Base-by-base conservation (phyloP, 345 rosid species). In the Gossypium anomalum region DNA sequence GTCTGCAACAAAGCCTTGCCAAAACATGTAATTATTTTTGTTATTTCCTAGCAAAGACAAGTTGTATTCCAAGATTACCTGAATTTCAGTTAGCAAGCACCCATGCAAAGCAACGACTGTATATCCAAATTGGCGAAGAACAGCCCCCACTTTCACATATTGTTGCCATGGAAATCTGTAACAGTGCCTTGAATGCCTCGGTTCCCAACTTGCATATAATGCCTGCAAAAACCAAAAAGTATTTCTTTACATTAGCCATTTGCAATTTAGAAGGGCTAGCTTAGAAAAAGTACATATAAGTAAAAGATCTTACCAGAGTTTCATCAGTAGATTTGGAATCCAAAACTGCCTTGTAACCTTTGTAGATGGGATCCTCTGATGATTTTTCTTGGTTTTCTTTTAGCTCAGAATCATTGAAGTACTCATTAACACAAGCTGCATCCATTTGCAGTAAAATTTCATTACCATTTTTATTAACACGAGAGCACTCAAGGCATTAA, bases 121-220 rank as follows among this genome's bases (percentile, higher is more conserved):
- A 74, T 91, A 90, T 65, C 97, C 91, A 51, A 93, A 93, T 57
- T 85, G 97, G 75, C 97, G 97, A 72, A 93, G 93, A 76, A 87
- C 88, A 44, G 89, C 84, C 75, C 98, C 98, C 63, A 91, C 44
- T 82, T 93, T 89, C 58, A 90, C 89, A 62, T 93, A 91, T 60
- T 89, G 93, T 72, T 82, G 87, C 88, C 91, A 87, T n/a, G 98
- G 98, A 65, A 83, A 86, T 67, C 79, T 85, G 81, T 82, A 62
- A 74, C 93, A 85, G 19, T 83, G 79, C 73, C 86, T 79, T 0
- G 88, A 84, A 72, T 85, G 91, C 82, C 93, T 85, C 1, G 98
- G 97, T 77, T 91, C 98, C 98, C 98, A 93, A 55, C 93, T 90
- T 20, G 97, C 91, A 79, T 93, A 84, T 9, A 86, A 74, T 9